Evolutionary conservation across 2,329 filamentous ascomycete genomes (phyloP).

Genomic region (Chrysosporium keratinophilum): DNA sequence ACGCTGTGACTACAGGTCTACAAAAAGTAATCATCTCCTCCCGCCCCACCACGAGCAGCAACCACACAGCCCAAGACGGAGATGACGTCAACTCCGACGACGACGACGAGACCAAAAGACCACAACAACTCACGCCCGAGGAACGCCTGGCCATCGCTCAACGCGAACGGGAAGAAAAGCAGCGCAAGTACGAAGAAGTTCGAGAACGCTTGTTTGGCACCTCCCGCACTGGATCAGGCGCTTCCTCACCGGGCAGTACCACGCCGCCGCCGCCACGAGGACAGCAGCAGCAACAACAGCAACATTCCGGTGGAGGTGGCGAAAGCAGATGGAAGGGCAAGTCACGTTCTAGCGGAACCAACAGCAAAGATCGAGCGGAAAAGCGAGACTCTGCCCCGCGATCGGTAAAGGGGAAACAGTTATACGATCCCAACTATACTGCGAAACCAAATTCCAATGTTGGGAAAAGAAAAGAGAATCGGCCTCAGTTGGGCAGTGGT

Average conservation of each 20-base stretch:
- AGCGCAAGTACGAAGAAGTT: conserved; percentile 79
- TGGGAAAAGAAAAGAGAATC: conserved; percentile 36
- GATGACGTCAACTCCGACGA: conserved; percentile 35
- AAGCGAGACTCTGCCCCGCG: conserved; percentile 35
- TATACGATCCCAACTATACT: conserved; percentile 68
- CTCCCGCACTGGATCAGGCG: conserved; percentile 27
- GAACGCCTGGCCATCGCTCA: conserved; percentile 70
- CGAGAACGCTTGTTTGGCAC: conserved; percentile 78
- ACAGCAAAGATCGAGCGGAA: conserved; percentile 34
- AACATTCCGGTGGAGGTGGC: conserved; percentile 24
- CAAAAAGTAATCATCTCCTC: conserved; percentile 36
- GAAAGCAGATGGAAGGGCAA: conserved; percentile 38
- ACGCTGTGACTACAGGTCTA: conserved; percentile 35
- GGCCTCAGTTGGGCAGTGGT: not conserved
- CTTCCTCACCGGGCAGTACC: conserved; percentile 52
- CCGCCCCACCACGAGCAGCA: not conserved
- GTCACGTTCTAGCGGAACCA: conserved; percentile 18
- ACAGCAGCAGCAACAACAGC: conserved; percentile 9
- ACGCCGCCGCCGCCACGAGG: conserved; percentile 45
- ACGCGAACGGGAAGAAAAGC: conserved; percentile 75
- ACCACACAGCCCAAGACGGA: conserved; percentile 8
- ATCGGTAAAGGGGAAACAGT: conserved; percentile 42
- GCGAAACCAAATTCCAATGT: conserved; percentile 50
- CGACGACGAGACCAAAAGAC: conserved; percentile 33
- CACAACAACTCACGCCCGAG: conserved; percentile 56